Evolutionary conservation across 2,329 filamentous ascomycete species (phyloP), one percentile per base, ranked within the genome.

Genomic region (Aspergillus carbonarius): DNA sequence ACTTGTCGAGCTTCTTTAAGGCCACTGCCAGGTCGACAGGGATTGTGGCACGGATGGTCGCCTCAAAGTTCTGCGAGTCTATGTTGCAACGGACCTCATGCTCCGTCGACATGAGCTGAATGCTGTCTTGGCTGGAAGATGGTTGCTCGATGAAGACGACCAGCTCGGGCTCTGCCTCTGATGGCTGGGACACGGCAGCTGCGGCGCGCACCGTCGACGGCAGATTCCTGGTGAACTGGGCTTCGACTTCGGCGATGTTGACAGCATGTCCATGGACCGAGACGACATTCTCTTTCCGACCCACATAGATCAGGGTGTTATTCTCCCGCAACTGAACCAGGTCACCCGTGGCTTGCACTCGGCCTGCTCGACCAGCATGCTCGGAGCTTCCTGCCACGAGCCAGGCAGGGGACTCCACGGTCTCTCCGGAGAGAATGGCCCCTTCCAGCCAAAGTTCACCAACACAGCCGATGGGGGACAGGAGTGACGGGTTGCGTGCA

Each of bases 1-100:
- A 76, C 53, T 78, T 80, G 65, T 81, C 72, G 4, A 81, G 68
- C 32, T 72, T 75, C 59, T 76, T 78, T 5, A 80, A 61, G 9
- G 70, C 69, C 5, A 65, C 52, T 17, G 69, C 70, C 30, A 81
- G 68, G 15, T 59, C 66, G 13, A 65, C 60, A 0, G 77, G 61
- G 5, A 77, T 65, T 3, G 37, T 67, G 4, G 66, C 54, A 51
- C 63, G 61, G 25, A 72, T 57, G 1, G 48, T 63, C 1, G 57
- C 52, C 25, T 58, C 34, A 23, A 65, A 63, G 37, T 46, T 57
- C 23, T 63, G 47, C 0, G 51, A 40, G 9, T 51, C 58, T 1
- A n/a, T 25, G n/a, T 65, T 58, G 37, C 30, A 60, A 10, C 44
- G 47, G 6, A 74, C 62, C 6, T 70, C 62, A 25, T 72, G 65